Base-by-base conservation (phyloP, 129 eudicot genomes). In the Lactuca sativa region DNA sequence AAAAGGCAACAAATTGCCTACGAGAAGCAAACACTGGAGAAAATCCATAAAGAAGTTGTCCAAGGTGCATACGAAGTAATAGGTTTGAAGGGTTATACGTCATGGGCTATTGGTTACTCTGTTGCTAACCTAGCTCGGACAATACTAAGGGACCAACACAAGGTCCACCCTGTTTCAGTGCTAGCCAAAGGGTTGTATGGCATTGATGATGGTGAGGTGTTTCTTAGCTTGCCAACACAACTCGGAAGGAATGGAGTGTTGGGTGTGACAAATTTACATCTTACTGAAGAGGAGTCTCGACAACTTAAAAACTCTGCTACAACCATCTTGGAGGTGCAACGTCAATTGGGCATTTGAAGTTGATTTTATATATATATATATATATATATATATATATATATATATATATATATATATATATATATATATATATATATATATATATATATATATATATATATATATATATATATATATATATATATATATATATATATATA, bases 71-170 rank as follows among this genome's bases (percentile, higher is more conserved):
- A 92, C 43, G 96, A 92, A 66, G 98, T 92, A 12, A 92, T 92
- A 49, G 65, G 53, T 9, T 79, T 92, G 56, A 92, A 92, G 67
- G 98, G 98, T 18, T 92, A 92, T 87, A 92, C 98, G 5, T 92
- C 98, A 0, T 92, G 98, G 98, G 98, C 98, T 1, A 86, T 92
- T 37, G 98, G 98, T 9, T 92, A 92, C 88, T 92, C 98, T 0
- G 96, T 69, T 30, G 96, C 98, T 12, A 92, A 73, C 76, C 70
- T 92, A 59, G 95, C 98, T 30, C 78, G 95, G 5, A 67, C 82
- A 56, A 75, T 92, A 30, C 77, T 92, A 4, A 80, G 98, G 69
- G 95, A 92, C 67, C 95, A 92, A 76, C 77, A 96, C 55, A 74
- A 80, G 57, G 83, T 92, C 49, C 98, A 92, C 73, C 98, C 98